phyloP scores from a whole-genome alignment of 2,329 filamentous ascomycete genomes.

The Fusarium gaditjirri region DNA sequence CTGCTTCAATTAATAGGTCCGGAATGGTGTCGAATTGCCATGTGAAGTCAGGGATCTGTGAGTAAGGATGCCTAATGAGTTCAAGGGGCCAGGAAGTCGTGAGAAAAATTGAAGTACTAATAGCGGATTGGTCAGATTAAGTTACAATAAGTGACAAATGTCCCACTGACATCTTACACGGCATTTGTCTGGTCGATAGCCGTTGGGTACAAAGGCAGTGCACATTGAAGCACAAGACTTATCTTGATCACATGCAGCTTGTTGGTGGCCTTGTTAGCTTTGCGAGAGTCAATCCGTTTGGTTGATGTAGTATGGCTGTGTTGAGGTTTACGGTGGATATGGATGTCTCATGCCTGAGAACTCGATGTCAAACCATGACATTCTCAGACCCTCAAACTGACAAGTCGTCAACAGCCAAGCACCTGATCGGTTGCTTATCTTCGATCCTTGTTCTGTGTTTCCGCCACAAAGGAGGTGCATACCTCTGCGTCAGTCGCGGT shows the following conservation, averaged over 20 bases:
- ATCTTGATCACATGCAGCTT: not conserved
- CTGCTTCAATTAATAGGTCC: conserved; percentile 18
- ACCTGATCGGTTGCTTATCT: not conserved
- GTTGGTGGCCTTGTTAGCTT: conserved; percentile 10
- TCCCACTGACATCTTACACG: not conserved
- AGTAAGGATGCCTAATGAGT: conserved; percentile 11
- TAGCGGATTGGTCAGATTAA: not conserved
- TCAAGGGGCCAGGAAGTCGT: not conserved
- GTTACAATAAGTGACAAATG: not conserved
- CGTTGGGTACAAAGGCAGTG: conserved; percentile 27
- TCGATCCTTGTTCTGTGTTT: conserved; percentile 4
- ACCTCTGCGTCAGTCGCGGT: conserved; percentile 1
- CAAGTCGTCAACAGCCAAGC: not conserved
- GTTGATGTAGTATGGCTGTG: conserved; percentile 13
- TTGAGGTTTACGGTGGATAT: conserved; percentile 17
- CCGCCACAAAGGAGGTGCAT: conserved; percentile 18
- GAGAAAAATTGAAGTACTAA: not conserved
- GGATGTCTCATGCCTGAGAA: conserved; percentile 8
- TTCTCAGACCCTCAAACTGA: conserved; percentile 13
- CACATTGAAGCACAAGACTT: conserved; percentile 12
- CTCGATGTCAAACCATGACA: conserved; percentile 8
- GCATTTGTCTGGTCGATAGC: conserved; percentile 5
- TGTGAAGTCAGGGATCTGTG: conserved; percentile 5
- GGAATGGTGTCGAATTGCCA: conserved; percentile 5
- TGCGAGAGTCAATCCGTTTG: conserved; percentile 4